Percentiles rank a stretch among this genome's conserved stretches.
These are phyloP conservation scores for Inosperma sp. DNA, from an alignment of 768 basidiomycete genomes.

Conservation along the genomic window DNA sequence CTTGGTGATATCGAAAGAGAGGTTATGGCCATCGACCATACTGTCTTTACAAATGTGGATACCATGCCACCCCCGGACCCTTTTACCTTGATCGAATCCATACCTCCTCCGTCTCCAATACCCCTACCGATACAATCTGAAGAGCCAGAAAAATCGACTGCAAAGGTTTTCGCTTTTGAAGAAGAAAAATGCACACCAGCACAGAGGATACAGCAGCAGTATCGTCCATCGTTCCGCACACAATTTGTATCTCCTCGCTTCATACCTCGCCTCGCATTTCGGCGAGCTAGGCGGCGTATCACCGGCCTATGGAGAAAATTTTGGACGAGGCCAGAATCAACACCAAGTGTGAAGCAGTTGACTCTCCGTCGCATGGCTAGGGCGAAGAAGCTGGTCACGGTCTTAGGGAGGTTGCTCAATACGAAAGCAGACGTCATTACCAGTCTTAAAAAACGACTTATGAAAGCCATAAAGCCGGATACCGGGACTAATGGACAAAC, in stretches of 20 bases:
- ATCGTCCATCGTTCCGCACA: constrained; percentile 28
- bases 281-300: constrained; percentile 34
- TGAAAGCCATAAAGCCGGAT: constrained; percentile 33
- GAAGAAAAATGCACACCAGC: constrained; percentile 20
- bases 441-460: constrained; percentile 70
- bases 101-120: neutral
- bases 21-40: constrained; percentile 68
- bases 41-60: constrained; percentile 46
- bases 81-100: neutral
- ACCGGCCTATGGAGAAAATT: constrained; percentile 20
- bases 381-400: constrained; percentile 73
- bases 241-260: constrained; percentile 32
- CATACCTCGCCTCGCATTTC: constrained; percentile 33
- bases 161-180: neutral
- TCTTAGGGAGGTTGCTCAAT: constrained; percentile 66
- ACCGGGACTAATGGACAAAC: constrained; percentile 29
- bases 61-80: neutral
- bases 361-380: constrained; percentile 76
- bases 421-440: constrained; percentile 81
- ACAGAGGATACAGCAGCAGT: constrained; percentile 21
- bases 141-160: neutral
- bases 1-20: constrained; percentile 78
- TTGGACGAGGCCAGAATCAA: constrained; percentile 16
- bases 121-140: neutral
- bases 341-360: constrained; percentile 34